Percentiles rank a stretch among this genome's conserved stretches.
Evolutionary conservation across 805 yeast species (phyloP).

Genomic region (Candida corydali): DNA sequence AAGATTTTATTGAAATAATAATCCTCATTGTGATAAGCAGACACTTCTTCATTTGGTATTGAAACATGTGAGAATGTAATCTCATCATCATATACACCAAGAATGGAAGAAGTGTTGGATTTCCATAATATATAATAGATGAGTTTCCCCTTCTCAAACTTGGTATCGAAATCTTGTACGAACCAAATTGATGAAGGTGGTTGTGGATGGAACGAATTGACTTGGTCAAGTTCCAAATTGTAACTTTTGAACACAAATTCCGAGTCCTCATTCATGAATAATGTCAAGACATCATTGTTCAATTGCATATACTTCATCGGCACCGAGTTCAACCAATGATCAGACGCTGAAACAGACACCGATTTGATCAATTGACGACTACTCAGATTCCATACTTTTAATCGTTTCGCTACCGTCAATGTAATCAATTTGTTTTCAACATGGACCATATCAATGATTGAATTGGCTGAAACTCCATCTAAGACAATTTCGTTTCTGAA

Average conservation of each 20-base stretch:
- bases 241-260: conserved; percentile 21
- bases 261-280: conserved; percentile 12
- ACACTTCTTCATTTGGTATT: conserved; percentile 11
- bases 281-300: conserved; percentile 9
- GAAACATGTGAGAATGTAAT: conserved; percentile 14
- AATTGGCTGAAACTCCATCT: conserved; percentile 37
- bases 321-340: conserved; percentile 24
- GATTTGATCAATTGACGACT: conserved; percentile 24
- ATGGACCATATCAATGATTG: conserved; percentile 38
- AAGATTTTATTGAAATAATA: conserved; percentile 45
- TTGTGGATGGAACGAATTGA: conserved; percentile 16
- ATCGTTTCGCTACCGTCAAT: conserved; percentile 47
- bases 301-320: conserved; percentile 29
- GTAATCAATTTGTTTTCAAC: conserved; percentile 38
- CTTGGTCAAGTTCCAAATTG: conserved; percentile 13
- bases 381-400: conserved; percentile 59
- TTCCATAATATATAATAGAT: conserved; percentile 52
- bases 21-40: conserved; percentile 27
- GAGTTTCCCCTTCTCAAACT: conserved; percentile 4
- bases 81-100: conserved; percentile 27
- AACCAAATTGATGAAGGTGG: conserved; percentile 31
- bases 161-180: conserved; percentile 34
- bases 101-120: conserved; percentile 51
- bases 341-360: conserved; percentile 11
- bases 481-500: conserved; percentile 17